phyloP scores from a whole-genome alignment of 805 yeast genomes.

The Barnettozyma sucrosica region DNA sequence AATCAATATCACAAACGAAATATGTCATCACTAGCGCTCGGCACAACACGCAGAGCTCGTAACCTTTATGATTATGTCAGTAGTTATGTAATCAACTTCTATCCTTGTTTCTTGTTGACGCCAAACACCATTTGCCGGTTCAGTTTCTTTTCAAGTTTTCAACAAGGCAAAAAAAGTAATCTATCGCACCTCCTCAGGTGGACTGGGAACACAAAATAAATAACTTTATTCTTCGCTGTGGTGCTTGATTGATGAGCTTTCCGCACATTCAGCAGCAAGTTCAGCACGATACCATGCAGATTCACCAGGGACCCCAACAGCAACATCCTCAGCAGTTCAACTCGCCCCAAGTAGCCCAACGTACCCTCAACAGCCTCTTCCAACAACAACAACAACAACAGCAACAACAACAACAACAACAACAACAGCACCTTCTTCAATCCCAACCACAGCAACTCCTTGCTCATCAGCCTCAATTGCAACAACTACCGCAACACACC shows the following conservation, averaged over 20 bases:
- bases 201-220: not conserved
- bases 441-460: slow-evolving; percentile 14
- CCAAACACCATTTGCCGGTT: too few species aligned
- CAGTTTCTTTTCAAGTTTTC: too few species aligned
- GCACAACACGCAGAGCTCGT: too few species aligned
- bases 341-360: slow-evolving; percentile 6
- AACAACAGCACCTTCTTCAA: slow-evolving; percentile 14
- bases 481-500: slow-evolving; percentile 23
- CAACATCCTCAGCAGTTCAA: slow-evolving; percentile 6
- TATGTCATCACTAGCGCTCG: too few species aligned
- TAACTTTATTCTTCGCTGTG: too few species aligned
- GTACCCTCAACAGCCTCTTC: slow-evolving; percentile 5
- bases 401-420: too few species aligned
- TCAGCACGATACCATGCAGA: slow-evolving; percentile 14
- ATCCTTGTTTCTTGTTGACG: too few species aligned
- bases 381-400: slow-evolving; percentile 18
- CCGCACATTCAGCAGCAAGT: slow-evolving; percentile 17
- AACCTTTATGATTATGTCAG: too few species aligned
- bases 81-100: too few species aligned
- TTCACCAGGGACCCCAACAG: slow-evolving; percentile 6
- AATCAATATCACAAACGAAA: too few species aligned
- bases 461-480: slow-evolving; percentile 16
- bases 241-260: slow-evolving; percentile 15
- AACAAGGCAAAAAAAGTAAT: not conserved
- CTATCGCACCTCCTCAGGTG: not conserved